These are phyloP conservation scores for Penicillium sp. DNA, from an alignment of 2,329 filamentous ascomycete genomes.

Conservation along the genomic window DNA sequence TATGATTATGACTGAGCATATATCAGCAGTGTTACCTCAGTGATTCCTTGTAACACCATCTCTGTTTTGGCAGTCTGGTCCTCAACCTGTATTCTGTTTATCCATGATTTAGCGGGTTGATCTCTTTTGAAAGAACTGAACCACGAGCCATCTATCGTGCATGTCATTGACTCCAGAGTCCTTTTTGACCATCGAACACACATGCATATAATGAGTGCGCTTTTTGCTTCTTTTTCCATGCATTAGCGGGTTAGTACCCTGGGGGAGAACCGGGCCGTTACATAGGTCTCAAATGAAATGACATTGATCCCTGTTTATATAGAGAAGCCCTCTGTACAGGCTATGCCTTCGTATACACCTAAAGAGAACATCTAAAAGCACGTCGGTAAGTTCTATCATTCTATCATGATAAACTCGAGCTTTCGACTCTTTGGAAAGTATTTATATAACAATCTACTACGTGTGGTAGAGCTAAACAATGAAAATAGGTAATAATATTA, in stretches of 20 bases:
- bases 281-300: background rate
- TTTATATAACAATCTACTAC: background rate
- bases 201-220: background rate
- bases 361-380: no score
- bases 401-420: no score
- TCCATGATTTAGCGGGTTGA: conserved; percentile 1
- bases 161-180: background rate
- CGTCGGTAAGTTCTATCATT: no score
- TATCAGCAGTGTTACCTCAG: background rate
- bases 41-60: background rate
- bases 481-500: background rate
- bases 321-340: background rate
- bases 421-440: no score
- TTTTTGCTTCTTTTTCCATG: background rate
- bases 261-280: background rate
- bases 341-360: no score
- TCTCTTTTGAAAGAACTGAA: background rate
- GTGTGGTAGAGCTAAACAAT: background rate
- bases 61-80: background rate
- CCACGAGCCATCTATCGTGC: background rate
- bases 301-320: background rate
- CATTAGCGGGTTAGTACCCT: conserved; percentile 1
- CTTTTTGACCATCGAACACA: background rate
- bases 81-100: background rate
- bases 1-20: conserved; percentile 13